Evolutionary conservation across 768 basidiomycete species (phyloP), one percentile per base, ranked within the genome.

Genomic region (Boletus rubroflammeus): DNA sequence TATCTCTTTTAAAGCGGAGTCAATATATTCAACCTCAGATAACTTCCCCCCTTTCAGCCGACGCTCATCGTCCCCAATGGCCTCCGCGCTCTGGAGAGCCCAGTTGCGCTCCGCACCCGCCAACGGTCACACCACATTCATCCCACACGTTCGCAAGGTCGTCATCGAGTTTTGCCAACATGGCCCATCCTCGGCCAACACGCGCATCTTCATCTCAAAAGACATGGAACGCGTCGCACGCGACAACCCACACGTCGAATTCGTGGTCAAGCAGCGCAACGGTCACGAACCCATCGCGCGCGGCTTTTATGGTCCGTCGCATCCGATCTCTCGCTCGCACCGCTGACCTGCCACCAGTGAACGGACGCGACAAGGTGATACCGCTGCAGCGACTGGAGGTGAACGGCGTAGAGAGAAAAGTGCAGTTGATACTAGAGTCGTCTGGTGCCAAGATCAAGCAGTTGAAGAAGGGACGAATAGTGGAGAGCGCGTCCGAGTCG

Each of bases 101-200:
- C 71, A 73, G 56, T 68, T 83, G 41, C 75, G 79, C 58, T 83
- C 90, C 0, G 64, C 67, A 25, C 86, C 86, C 25, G 80, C 85
- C 53, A 93, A 93, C 68, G 90, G 91, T 2, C 88, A 88, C 66
- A 67, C 72, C 40, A 75, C 82, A 1, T 94, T 88, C 71, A 71
- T 91, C 3, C 89, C 92, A 2, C 84, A 84, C 57, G 77, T 89
- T n/a, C 77, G 90, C 52, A 94, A 93, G 66, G 76, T 96, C 56
- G 90, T 96, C 59, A 82, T 96, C 67, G 90, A 93, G 72, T 95
- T 81, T 70, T 93, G 92, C 72, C 85, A 94, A 64, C 81, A 81
- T 50, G 89, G 86, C 81, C 82, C 87, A 1, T 85, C 90, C 4
- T 92, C 90, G 1, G 72, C 78, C 42, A 83, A 84, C 64, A 77